phyloP scores from a whole-genome alignment of 2,329 filamentous ascomycete genomes.

The Fusarium sp. region DNA sequence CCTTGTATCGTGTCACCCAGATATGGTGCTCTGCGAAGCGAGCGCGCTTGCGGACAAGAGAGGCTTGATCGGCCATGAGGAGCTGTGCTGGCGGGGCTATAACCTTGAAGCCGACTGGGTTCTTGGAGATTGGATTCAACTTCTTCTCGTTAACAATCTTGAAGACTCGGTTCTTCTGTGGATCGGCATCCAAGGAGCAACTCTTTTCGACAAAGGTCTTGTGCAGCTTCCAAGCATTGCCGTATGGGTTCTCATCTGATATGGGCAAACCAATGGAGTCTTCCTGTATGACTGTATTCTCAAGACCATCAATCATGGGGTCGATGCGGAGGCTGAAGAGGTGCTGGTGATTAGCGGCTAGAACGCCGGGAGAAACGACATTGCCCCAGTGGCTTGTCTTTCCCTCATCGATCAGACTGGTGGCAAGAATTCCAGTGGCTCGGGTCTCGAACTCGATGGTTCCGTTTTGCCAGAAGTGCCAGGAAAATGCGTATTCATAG shows the following conservation, averaged over 20 bases:
- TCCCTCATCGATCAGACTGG: constrained; percentile 68
- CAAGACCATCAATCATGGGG: constrained; percentile 65
- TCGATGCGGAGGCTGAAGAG: constrained; percentile 74
- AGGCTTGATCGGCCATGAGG: constrained; percentile 56
- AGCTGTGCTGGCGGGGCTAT: constrained; percentile 58
- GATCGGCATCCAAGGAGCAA: constrained; percentile 64
- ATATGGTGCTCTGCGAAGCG: constrained; percentile 58
- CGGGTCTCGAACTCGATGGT: constrained; percentile 71
- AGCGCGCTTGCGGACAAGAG: constrained; percentile 54
- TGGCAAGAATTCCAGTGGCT: constrained; percentile 73
- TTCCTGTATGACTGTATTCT: constrained; percentile 60
- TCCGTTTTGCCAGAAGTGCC: constrained; percentile 69
- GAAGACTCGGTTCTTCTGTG: constrained; percentile 61
- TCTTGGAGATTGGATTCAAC: constrained; percentile 60
- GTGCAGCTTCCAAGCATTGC: constrained; percentile 69
- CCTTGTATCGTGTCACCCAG: constrained; percentile 59
- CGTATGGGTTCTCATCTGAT: constrained; percentile 67
- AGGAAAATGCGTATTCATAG: constrained; percentile 71
- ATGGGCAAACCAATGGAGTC: constrained; percentile 51
- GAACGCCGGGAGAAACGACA: constrained; percentile 70
- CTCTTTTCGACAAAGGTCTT: constrained; percentile 60
- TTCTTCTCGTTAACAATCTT: constrained; percentile 60
- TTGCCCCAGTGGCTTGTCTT: constrained; percentile 66
- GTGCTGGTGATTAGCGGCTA: constrained; percentile 78
- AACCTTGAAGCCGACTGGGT: constrained; percentile 63